A percentile compares a stretch with the other conserved stretches of the same genome.
Evolutionary conservation across 2,329 filamentous ascomycete genomes (phyloP).

Genomic region (Aspergillus transmontanensis): DNA sequence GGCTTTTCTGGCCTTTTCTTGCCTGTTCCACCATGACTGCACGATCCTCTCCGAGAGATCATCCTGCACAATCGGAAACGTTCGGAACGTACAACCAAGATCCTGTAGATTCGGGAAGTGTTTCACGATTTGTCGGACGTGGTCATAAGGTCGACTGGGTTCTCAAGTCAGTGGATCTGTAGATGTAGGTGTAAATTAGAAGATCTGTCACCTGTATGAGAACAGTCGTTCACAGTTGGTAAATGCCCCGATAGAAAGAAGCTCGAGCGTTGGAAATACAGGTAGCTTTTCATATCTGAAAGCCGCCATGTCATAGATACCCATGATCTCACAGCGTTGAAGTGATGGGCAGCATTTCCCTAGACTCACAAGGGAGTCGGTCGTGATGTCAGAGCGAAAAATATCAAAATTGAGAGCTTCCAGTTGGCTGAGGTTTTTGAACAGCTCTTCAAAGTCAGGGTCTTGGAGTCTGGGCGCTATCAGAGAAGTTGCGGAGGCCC

Average conservation of each 20-base stretch:
- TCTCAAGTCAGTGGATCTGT: neutral
- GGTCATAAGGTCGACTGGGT: neutral
- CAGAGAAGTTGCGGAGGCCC: neutral
- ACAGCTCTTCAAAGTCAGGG: neutral
- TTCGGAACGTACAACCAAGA: neutral
- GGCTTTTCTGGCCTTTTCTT: neutral
- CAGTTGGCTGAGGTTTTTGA: neutral
- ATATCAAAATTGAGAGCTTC: neutral
- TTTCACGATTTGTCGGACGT: neutral
- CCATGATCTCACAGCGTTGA: neutral
- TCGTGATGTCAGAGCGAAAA: neutral
- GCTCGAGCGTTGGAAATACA: neutral
- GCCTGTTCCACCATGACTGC: neutral
- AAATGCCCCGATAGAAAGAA: neutral
- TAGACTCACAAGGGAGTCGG: neutral
- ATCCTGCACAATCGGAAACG: neutral
- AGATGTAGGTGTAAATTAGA: neutral
- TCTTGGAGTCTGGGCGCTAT: neutral
- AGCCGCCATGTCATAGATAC: neutral
- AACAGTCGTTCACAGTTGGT: neutral
- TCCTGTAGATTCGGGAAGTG: neutral
- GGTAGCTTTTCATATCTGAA: neutral
- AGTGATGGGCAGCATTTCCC: neutral
- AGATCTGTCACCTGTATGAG: neutral
- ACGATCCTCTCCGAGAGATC: neutral